These are phyloP conservation scores for Hibiscus tridactylites DNA, from an alignment of 345 rosid species.

Conservation along the genomic window DNA sequence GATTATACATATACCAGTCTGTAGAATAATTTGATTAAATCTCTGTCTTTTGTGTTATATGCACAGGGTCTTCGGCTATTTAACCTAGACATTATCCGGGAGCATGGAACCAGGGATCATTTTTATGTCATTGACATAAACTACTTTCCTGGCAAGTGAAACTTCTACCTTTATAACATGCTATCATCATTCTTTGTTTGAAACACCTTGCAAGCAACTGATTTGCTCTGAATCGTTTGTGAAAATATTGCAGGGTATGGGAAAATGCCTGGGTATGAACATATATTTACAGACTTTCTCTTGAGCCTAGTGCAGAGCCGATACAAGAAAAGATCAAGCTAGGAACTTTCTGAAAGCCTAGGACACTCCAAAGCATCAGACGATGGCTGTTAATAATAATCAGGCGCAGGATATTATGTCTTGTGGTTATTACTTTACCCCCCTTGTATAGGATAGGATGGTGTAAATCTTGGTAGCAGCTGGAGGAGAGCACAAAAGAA, in stretches of 20 bases:
- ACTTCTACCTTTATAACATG: neutral
- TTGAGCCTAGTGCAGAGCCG: conserved; percentile 50
- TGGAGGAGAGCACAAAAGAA: conserved; percentile 11
- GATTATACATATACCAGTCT: neutral
- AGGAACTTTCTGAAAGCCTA: neutral
- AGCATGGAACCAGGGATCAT: conserved; percentile 58
- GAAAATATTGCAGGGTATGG: conserved; percentile 51
- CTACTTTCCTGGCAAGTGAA: conserved; percentile 66
- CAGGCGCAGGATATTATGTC: conserved; percentile 5
- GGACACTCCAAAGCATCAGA: neutral
- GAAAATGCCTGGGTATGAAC: conserved; percentile 79
- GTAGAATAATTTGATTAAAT: neutral
- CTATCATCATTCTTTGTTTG: neutral
- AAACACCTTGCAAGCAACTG: neutral
- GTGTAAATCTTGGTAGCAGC: conserved; percentile 9
- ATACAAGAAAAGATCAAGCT: conserved; percentile 31
- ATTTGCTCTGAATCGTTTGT: neutral
- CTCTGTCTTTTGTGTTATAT: neutral
- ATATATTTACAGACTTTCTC: conserved; percentile 68
- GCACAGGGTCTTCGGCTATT: conserved; percentile 68
- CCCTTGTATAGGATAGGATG: conserved; percentile 11
- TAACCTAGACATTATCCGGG: conserved; percentile 74
- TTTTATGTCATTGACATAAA: conserved; percentile 76
- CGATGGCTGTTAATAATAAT: neutral
- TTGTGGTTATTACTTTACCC: neutral